phyloP scores from a whole-genome alignment of 2,329 filamentous ascomycete species.

The Xylariaceae sp. region DNA sequence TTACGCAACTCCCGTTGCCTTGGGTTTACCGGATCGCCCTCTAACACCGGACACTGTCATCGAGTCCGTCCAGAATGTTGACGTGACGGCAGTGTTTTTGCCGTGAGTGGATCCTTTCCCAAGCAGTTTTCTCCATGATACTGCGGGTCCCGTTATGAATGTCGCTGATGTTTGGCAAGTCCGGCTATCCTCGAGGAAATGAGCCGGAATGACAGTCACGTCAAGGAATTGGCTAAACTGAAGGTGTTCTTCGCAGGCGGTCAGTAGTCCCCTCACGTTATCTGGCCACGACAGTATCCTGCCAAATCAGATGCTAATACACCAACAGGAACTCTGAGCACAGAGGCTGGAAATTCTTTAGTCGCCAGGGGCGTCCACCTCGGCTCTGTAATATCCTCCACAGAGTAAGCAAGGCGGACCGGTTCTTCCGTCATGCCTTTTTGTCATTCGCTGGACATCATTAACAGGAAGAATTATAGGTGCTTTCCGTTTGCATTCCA shows the following conservation, averaged over 20 bases:
- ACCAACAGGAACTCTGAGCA: slow-evolving; percentile 33
- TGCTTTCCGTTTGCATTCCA: slow-evolving; percentile 33
- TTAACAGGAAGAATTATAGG: slow-evolving; percentile 24
- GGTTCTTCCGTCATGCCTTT: neutral
- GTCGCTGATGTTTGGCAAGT: neutral
- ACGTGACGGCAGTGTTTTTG: slow-evolving; percentile 19
- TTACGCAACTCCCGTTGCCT: slow-evolving; percentile 19
- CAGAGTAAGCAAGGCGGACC: slow-evolving; percentile 32
- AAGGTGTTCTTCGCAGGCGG: slow-evolving; percentile 37
- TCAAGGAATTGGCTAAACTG: slow-evolving; percentile 32
- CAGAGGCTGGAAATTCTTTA: slow-evolving; percentile 35
- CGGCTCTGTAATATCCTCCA: slow-evolving; percentile 37
- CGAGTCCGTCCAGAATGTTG: slow-evolving; percentile 20
- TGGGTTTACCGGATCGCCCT: slow-evolving; percentile 23
- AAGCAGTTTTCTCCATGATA: neutral
- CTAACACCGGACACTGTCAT: slow-evolving; percentile 20
- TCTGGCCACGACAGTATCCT: neutral
- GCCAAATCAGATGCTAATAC: neutral
- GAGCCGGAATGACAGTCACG: slow-evolving; percentile 30
- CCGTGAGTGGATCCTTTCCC: slow-evolving; percentile 14
- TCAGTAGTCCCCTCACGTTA: slow-evolving; percentile 17
- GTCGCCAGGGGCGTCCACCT: slow-evolving; percentile 33
- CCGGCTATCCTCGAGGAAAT: slow-evolving; percentile 42
- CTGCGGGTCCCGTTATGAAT: neutral
- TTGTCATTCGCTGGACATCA: neutral